Evolutionary conservation across 495 filamentous ascomycete genomes (phyloP).

Genomic region (Penicillium maclennaniae): DNA sequence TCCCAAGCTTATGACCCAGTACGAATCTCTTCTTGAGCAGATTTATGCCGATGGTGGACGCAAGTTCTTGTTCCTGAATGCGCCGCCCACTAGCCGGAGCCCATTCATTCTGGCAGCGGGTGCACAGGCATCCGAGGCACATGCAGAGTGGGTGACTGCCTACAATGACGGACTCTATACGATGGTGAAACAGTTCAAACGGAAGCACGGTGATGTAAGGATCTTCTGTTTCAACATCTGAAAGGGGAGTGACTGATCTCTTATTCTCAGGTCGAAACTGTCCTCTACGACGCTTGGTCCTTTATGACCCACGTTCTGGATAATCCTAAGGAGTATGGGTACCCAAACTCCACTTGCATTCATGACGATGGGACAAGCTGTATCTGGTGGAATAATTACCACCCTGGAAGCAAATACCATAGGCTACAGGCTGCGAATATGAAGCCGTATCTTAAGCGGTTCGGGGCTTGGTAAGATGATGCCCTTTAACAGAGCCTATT

Average conservation of each 20-base stretch:
- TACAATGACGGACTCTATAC: constrained; percentile 27
- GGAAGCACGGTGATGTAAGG: constrained; percentile 26
- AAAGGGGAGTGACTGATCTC: constrained; percentile 1
- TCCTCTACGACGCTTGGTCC: constrained; percentile 32
- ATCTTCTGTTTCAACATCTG: neutral
- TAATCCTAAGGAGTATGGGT: constrained; percentile 42
- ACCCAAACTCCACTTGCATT: constrained; percentile 29
- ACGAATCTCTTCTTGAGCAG: constrained; percentile 51
- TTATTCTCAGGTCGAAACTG: constrained; percentile 17
- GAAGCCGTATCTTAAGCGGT: constrained; percentile 22
- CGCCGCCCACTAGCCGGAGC: constrained; percentile 67
- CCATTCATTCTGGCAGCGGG: constrained; percentile 46
- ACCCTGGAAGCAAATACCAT: constrained; percentile 37
- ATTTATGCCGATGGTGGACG: constrained; percentile 63
- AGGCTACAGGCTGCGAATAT: constrained; percentile 38
- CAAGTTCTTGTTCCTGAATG: constrained; percentile 72
- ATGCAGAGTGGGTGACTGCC: constrained; percentile 28
- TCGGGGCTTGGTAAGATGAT: constrained; percentile 29
- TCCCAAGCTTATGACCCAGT: constrained; percentile 53
- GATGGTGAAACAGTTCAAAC: constrained; percentile 26
- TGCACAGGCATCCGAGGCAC: constrained; percentile 15
- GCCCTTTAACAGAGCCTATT: neutral
- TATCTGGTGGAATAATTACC: constrained; percentile 43
- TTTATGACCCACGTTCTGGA: constrained; percentile 53
- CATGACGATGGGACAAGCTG: constrained; percentile 30